Percentiles rank a stretch among this genome's conserved stretches.
phyloP scores from a whole-genome alignment of 768 basidiomycete species.

The Rhizopogon vinicolor region DNA sequence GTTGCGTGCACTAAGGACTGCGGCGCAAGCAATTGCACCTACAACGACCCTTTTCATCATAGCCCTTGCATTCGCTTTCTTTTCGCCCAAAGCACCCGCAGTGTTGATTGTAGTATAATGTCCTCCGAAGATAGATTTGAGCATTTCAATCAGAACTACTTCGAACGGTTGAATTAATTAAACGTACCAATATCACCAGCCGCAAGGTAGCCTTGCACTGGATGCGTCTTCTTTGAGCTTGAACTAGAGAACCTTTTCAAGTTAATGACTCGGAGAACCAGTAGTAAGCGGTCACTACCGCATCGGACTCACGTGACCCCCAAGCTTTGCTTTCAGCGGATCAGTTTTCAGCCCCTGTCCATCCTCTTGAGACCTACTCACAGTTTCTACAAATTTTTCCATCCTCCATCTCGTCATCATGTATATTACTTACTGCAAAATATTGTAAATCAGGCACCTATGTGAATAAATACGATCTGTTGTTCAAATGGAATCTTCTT shows the following conservation, averaged over 20 bases:
- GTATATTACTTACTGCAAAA: background rate
- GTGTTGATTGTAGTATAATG: constrained; percentile 46
- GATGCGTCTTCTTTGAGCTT: constrained; percentile 59
- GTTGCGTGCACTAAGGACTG: background rate
- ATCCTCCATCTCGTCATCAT: too few species aligned
- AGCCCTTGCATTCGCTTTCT: background rate
- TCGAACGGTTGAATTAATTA: background rate
- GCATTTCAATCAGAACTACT: background rate
- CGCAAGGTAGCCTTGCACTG: constrained; percentile 57
- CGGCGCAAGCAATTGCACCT: background rate
- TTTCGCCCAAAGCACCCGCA: constrained; percentile 36
- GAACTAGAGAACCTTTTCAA: constrained; percentile 34
- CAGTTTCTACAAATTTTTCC: too few species aligned
- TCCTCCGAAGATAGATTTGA: constrained; percentile 39
- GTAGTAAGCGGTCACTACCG: background rate
- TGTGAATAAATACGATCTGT: background rate
- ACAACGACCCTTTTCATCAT: background rate
- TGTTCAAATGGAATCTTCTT: background rate
- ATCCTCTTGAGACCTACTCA: too few species aligned
- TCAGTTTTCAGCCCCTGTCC: too few species aligned
- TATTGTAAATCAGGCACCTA: background rate
- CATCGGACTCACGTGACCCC: constrained; percentile 49
- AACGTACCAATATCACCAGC: constrained; percentile 60
- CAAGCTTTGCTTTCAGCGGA: constrained; percentile 41
- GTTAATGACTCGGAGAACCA: background rate